Conservation (phyloP, 495 filamentous ascomycete genomes). For the Aspergillus olivimuriae region DNA sequence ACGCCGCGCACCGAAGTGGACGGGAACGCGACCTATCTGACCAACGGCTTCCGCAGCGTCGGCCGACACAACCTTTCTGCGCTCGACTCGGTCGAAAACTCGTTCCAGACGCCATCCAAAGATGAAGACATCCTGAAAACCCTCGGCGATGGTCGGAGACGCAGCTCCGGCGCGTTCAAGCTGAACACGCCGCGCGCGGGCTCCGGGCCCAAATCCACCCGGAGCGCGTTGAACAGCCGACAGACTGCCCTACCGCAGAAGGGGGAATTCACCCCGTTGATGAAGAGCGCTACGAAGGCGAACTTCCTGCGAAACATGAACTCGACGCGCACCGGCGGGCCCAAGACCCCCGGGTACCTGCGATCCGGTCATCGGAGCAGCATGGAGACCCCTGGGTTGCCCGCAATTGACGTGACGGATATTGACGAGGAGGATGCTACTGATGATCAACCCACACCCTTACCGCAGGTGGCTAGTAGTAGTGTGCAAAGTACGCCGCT, state of each 20-base stretch:
- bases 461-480: conserved; percentile 68
- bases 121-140: conserved; percentile 65
- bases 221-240: conserved; percentile 56
- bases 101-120: conserved; percentile 80
- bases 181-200: conserved; percentile 65
- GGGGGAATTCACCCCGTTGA: conserved; percentile 85
- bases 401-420: conserved; percentile 50
- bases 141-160: conserved; percentile 53
- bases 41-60: conserved; percentile 46
- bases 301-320: conserved; percentile 56
- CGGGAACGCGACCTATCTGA: conserved; percentile 74
- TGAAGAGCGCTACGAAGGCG: conserved; percentile 84
- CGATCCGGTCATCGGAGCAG: conserved; percentile 53
- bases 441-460: conserved; percentile 52
- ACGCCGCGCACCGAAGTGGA: conserved; percentile 69
- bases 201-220: conserved; percentile 36
- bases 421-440: conserved; percentile 61
- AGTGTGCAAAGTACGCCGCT: conserved; percentile 77
- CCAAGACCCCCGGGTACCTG: conserved; percentile 65
- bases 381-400: conserved; percentile 59
- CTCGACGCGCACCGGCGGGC: conserved; percentile 46
- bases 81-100: conserved; percentile 75
- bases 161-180: conserved; percentile 42
- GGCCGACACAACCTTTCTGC: conserved; percentile 49
- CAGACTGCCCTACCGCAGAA: conserved; percentile 53